phyloP scores from a whole-genome alignment of 768 basidiomycete genomes.

The Auricularia sp. region DNA sequence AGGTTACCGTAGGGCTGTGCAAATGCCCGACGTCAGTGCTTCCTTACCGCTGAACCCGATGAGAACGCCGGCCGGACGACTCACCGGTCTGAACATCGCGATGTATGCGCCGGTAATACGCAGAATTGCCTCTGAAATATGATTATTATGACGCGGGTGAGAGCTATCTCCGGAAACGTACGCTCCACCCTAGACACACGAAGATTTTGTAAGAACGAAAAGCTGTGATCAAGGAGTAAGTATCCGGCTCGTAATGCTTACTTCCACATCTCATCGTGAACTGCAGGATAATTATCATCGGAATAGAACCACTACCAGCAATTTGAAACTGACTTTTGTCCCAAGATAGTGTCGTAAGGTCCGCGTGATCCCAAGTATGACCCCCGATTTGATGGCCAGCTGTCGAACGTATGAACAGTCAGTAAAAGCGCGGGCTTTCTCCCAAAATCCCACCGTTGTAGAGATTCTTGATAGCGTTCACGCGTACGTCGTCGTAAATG shows the following conservation, averaged over 20 bases:
- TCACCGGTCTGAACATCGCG: slow-evolving; percentile 5
- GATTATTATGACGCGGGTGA: neutral
- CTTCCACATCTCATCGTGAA: slow-evolving; percentile 29
- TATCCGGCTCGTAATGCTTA: neutral
- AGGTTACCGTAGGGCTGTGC: slow-evolving; percentile 31
- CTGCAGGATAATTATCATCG: neutral
- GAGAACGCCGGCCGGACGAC: slow-evolving; percentile 32
- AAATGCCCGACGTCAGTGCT: slow-evolving; percentile 18
- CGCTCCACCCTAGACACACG: neutral
- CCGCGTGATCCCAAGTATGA: slow-evolving; percentile 36
- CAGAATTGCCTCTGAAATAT: neutral
- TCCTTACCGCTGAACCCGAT: slow-evolving; percentile 37
- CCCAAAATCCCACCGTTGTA: slow-evolving; percentile 12
- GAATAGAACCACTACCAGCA: neutral
- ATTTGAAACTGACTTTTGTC: slow-evolving; percentile 15
- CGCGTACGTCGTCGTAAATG: slow-evolving; percentile 18
- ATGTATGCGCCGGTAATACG: neutral
- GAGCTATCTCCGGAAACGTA: neutral
- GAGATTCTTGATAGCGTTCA: slow-evolving; percentile 26
- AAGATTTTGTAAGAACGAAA: neutral
- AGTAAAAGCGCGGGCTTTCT: neutral
- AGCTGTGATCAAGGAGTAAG: neutral
- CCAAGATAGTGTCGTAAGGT: slow-evolving; percentile 23
- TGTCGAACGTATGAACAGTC: neutral
- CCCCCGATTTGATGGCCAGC: slow-evolving; percentile 36